These are phyloP conservation scores for Prunus campanulata DNA, from an alignment of 306 rosid species.

Conservation along the genomic window DNA sequence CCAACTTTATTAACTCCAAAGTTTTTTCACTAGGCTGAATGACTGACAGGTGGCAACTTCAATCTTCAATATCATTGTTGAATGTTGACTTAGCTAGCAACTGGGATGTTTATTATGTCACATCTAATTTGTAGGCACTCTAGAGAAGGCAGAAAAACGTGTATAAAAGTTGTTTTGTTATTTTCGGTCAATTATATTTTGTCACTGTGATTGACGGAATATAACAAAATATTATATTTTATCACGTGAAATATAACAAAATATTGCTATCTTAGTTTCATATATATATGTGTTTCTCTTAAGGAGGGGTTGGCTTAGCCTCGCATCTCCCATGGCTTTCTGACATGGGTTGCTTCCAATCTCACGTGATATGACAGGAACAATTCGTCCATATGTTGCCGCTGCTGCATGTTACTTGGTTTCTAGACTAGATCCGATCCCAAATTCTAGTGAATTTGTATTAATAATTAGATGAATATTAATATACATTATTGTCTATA, in stretches of 20 bases:
- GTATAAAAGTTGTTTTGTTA: no score
- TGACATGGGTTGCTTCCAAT: background rate
- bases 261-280: rapidly evolving
- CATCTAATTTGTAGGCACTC: no score
- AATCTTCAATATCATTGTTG: background rate
- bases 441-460: background rate
- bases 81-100: background rate
- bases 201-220: rapidly evolving
- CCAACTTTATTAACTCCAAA: constrained; percentile 2
- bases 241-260: no score
- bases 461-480: no score
- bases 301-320: background rate
- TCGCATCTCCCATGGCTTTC: background rate
- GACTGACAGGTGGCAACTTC: background rate
- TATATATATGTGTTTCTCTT: background rate
- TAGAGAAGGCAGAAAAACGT: no score
- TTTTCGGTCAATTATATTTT: rapidly evolving
- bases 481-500: no score
- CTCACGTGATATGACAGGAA: background rate
- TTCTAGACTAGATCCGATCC: background rate
- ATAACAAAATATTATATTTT: no score
- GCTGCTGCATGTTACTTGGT: background rate
- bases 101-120: no score
- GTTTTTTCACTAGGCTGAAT: background rate
- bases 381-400: background rate